Evolutionary conservation across 768 basidiomycete genomes (phyloP).

Genomic region (Rhizopogon vulgaris): DNA sequence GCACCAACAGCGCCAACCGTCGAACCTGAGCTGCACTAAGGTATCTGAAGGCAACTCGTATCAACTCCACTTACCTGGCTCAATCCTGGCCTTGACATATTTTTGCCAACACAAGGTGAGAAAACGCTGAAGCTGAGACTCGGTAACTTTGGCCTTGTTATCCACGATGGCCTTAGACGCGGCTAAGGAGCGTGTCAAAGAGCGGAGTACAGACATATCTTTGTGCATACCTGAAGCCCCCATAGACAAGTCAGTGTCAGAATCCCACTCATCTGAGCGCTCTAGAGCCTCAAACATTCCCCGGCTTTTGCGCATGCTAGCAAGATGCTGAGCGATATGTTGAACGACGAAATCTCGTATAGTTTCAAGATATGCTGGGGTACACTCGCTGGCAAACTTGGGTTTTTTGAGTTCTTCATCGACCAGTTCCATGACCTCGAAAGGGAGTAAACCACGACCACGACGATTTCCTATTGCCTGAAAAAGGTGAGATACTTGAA

Average conservation of each 20-base stretch:
- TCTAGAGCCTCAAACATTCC: conserved; percentile 84
- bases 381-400: conserved; percentile 66
- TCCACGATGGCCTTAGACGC: conserved; percentile 74
- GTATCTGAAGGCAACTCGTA: not conserved
- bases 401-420: conserved; percentile 52
- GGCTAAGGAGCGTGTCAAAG: conserved; percentile 28
- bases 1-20: conserved; percentile 98
- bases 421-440: conserved; percentile 73
- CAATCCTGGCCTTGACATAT: conserved; percentile 93
- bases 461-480: conserved; percentile 59
- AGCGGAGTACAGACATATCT: not conserved
- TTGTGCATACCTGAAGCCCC: conserved; percentile 58
- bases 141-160: conserved; percentile 86
- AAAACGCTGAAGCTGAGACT: conserved; percentile 72
- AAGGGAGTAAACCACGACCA: conserved; percentile 73
- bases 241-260: conserved; percentile 67
- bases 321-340: conserved; percentile 61
- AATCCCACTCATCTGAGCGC: conserved; percentile 70
- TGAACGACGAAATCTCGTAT: conserved; percentile 67
- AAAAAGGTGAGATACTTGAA: conserved; percentile 4
- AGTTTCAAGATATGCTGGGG: conserved; percentile 59
- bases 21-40: conserved; percentile 50
- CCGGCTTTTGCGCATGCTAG: conserved; percentile 57
- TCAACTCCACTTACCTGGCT: conserved; percentile 58
- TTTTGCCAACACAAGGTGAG: conserved; percentile 84